Conservation (phyloP, 2,329 filamentous ascomycete species). For the Ramularia collo-cygni region DNA sequence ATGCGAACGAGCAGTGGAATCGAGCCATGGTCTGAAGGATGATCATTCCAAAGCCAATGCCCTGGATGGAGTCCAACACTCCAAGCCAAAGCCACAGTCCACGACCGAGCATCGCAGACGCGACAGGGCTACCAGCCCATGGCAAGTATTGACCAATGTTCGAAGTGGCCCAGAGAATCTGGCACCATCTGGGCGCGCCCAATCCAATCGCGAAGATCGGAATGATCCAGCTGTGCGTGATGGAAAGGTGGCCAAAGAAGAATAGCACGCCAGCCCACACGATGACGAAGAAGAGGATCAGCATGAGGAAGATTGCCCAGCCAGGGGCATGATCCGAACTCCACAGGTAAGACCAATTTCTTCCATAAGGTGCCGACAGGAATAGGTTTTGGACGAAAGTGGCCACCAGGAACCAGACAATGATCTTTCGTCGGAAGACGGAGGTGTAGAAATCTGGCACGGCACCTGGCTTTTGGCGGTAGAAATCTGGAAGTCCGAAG, state of each 20-base stretch:
- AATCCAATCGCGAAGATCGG: slow-evolving; percentile 62
- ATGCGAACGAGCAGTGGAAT: slow-evolving; percentile 57
- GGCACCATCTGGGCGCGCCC: slow-evolving; percentile 59
- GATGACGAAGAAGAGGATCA: slow-evolving; percentile 48
- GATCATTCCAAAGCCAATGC: slow-evolving; percentile 62
- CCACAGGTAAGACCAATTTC: slow-evolving; percentile 62
- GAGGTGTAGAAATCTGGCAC: slow-evolving; percentile 61
- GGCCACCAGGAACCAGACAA: slow-evolving; percentile 60
- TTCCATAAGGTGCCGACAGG: slow-evolving; percentile 58
- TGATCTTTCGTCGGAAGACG: slow-evolving; percentile 55
- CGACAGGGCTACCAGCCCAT: slow-evolving; percentile 51
- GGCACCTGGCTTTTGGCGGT: slow-evolving; percentile 56
- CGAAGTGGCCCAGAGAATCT: slow-evolving; percentile 60
- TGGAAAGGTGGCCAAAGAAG: slow-evolving; percentile 49
- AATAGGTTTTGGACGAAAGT: slow-evolving; percentile 63
- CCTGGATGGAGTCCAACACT: slow-evolving; percentile 57
- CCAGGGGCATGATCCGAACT: slow-evolving; percentile 47
- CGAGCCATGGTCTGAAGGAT: slow-evolving; percentile 53
- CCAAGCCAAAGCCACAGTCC: slow-evolving; percentile 62
- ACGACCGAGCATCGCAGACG: slow-evolving; percentile 51
- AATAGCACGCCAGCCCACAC: slow-evolving; percentile 51
- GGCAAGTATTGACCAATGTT: slow-evolving; percentile 56
- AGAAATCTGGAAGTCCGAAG: slow-evolving; percentile 59
- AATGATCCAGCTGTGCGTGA: slow-evolving; percentile 58
- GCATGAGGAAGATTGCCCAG: slow-evolving; percentile 53